Percentiles rank a stretch among this genome's conserved stretches.
Conservation (phyloP, 768 basidiomycete species). For the Termitomyces sp. region DNA sequence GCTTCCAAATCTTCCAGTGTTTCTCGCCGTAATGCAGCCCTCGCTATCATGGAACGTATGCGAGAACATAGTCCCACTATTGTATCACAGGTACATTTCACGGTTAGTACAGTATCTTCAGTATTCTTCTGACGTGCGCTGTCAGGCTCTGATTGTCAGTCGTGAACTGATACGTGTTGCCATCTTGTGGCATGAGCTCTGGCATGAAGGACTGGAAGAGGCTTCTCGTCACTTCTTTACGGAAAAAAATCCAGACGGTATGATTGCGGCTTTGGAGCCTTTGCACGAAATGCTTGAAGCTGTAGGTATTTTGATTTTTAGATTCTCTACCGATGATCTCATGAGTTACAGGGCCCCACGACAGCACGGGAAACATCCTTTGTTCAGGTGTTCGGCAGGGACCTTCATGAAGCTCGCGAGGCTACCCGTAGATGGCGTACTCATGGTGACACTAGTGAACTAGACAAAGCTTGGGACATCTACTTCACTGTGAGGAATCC, state of each 20-base stretch:
- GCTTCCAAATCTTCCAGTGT: constrained; percentile 92
- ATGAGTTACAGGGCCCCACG: constrained; percentile 66
- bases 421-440: constrained; percentile 82
- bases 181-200: constrained; percentile 97
- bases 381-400: constrained; percentile 87
- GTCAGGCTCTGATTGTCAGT: constrained; percentile 79
- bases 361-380: constrained; percentile 95
- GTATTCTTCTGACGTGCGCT: neutral
- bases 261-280: constrained; percentile 91
- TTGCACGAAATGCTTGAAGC: constrained; percentile 89
- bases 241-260: constrained; percentile 93
- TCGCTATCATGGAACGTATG: constrained; percentile 88
- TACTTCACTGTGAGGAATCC: constrained; percentile 73
- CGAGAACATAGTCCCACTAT: constrained; percentile 82
- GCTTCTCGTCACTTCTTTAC: constrained; percentile 95
- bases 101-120: neutral
- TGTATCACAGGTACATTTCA: constrained; percentile 67
- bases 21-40: constrained; percentile 76
- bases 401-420: constrained; percentile 88
- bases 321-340: neutral
- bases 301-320: constrained; percentile 33
- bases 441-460: constrained; percentile 81
- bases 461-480: constrained; percentile 98
- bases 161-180: constrained; percentile 95
- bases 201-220: constrained; percentile 98